Evolutionary conservation across 257 asterid species (phyloP), one percentile per base, ranked within the genome.

Genomic region (Misopates orontium): DNA sequence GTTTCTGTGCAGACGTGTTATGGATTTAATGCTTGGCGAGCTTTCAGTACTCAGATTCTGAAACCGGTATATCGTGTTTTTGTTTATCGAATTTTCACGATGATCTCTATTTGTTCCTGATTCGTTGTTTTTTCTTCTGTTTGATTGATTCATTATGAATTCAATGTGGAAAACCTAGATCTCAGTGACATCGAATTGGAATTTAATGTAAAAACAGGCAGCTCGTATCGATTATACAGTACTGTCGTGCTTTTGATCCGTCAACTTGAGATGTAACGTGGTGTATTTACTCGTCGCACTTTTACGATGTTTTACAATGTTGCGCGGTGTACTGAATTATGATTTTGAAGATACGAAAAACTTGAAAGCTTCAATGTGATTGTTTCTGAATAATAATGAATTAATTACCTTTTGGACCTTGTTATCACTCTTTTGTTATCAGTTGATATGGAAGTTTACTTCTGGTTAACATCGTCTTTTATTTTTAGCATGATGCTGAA

Each of bases 21-120:
- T 75, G 91, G 91, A 73, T 49, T 76, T 54, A 75, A 73, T 78
- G 73, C 71, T 64, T 76, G 77, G 76, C 81, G 52, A 78, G 28
- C 73, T 51, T 79, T 69, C 66, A 69, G 71, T 71, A 73, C 87
- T 66, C 94, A 80, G 18, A 80, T 72, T 63, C 77, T 71, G 64
- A 77, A 75, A 56, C 83, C 78, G 94, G 91, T 84, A 84, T n/a
- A n/a, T 40, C 28, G 44, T 59, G 54, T 58, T 64, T 2, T 12
- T 58, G 51, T 19, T 13, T 47, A 0, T 60, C 40, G 57, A 50
- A 23, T 16, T 41, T 53, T 68, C 50, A 54, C 47, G 61, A 44
- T 23, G 16, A 57, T 8, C 11, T 17, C 24, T 17, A n/a, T n/a
- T n/a, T 0, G 41, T 32, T 62, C 23, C 28, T 4, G 64, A 15